Base-by-base conservation (phyloP, 2,329 filamentous ascomycete genomes). In the Apiospora marii region DNA sequence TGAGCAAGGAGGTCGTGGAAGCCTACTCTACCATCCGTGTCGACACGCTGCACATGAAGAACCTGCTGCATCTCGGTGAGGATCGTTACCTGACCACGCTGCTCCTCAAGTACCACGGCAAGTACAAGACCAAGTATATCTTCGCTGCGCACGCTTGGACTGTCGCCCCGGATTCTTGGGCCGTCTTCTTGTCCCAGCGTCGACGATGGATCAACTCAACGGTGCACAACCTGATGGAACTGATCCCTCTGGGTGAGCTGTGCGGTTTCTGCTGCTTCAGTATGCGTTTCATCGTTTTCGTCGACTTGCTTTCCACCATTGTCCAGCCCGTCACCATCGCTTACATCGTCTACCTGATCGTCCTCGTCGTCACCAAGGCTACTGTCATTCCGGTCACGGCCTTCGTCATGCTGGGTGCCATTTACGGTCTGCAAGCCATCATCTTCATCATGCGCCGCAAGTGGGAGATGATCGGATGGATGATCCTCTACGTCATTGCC, bases 401-500 rank as follows among this genome's bases (percentile, higher is more conserved):
- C 0, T 97, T 99, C 81, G 90, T 99, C 80, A 87, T 99, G 68
- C 89, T 99, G 13, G 96, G 90, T 79, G 96, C 93, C n/a, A 96
- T 99, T 78, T 99, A 98, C 82, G 96, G 96, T 90, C 86, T 99
- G 19, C 96, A 99, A 80, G 96, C 94, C 61, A 92, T 98, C 80
- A 98, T 99, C 82, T 99, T 99, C 86, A 98, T 98, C 79, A 80
- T 98, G 72, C 93, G 94, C 73, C 93, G 96, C 79, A 98, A 98
- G 86, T 99, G 96, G 96, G 96, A 99, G 82, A 98, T 98, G 96
- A 93, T 99, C 77, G 96, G 96, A 48, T 99, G 96, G 96, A 98
- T 99, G 95, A 87, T 99, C 77, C 91, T 99, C 75, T 99, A 99
- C 83, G 90, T 99, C 73, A 75, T 96, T 43, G 96, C 96, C 71